Evolutionary conservation across 2,329 filamentous ascomycete genomes (phyloP).

Genomic region (Aspergillus proliferans): DNA sequence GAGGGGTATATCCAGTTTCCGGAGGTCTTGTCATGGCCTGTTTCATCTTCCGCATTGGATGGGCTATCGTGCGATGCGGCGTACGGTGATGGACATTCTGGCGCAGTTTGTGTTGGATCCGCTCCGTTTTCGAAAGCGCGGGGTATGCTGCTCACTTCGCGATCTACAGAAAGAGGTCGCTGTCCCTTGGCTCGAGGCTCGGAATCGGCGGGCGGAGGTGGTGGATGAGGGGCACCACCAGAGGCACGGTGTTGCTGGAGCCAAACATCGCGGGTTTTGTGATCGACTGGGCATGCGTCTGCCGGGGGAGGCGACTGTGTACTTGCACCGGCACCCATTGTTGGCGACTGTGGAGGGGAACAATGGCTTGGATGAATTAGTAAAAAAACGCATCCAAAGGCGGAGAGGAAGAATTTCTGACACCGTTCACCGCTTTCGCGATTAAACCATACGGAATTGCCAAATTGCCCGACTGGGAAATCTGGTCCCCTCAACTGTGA

Average conservation of each 20-base stretch:
- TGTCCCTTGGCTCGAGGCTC: slow-evolving; percentile 23
- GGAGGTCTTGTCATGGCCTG: slow-evolving; percentile 58
- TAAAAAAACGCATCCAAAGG: slow-evolving; percentile 1
- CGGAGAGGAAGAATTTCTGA: slow-evolving; percentile 4
- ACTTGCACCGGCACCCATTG: slow-evolving; percentile 35
- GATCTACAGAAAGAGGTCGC: slow-evolving; percentile 55
- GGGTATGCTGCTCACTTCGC: slow-evolving; percentile 75
- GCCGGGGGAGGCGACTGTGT: slow-evolving; percentile 22
- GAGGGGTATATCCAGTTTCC: slow-evolving; percentile 98
- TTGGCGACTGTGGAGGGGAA: slow-evolving; percentile 9
- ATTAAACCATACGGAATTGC: slow-evolving; percentile 1
- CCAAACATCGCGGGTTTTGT: slow-evolving; percentile 83
- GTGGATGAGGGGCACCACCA: slow-evolving; percentile 31
- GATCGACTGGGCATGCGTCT: slow-evolving; percentile 75
- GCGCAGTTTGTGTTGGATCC: slow-evolving; percentile 14
- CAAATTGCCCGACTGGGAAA: slow-evolving; percentile 9
- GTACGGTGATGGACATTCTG: slow-evolving; percentile 25
- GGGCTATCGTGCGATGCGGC: slow-evolving; percentile 36
- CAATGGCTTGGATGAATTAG: slow-evolving; percentile 14
- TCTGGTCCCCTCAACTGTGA: slow-evolving; percentile 2
- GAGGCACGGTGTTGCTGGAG: slow-evolving; percentile 49
- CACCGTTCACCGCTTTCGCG: slow-evolving; percentile 4
- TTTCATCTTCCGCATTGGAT: slow-evolving; percentile 74
- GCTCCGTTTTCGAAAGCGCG: slow-evolving; percentile 43
- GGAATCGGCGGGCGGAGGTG: slow-evolving; percentile 17